Evolutionary conservation across 805 yeast species (phyloP).

Genomic region (Candida ovalis): DNA sequence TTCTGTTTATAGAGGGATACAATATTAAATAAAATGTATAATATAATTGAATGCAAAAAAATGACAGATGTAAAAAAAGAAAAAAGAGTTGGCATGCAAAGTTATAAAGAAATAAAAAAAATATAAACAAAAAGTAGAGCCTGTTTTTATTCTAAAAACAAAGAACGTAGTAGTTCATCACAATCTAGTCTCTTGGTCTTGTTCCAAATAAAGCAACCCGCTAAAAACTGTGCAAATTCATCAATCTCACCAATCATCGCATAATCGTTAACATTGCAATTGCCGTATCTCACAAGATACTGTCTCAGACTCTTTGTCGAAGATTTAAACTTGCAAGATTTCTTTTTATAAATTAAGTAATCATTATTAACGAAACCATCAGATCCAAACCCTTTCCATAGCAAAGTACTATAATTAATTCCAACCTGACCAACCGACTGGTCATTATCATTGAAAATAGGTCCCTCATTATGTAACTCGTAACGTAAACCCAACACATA

Average conservation of each 20-base stretch:
- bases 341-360: conserved; percentile 16
- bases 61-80: neutral
- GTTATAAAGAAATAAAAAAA: neutral
- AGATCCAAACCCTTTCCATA: conserved; percentile 35
- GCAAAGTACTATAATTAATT: conserved; percentile 27
- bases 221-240: conserved; percentile 26
- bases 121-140: neutral
- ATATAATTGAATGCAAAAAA: no score
- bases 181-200: conserved; percentile 31
- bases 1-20: no score
- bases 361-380: conserved; percentile 25
- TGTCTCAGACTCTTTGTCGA: conserved; percentile 17
- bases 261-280: neutral
- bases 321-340: conserved; percentile 18
- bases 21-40: no score
- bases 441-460: conserved; percentile 23
- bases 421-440: neutral
- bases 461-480: conserved; percentile 34
- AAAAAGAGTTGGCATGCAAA: neutral
- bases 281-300: conserved; percentile 7
- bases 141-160: neutral
- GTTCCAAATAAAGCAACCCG: conserved; percentile 33
- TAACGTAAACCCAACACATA: conserved; percentile 38
- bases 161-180: neutral
- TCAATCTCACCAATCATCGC: conserved; percentile 5